phyloP scores from a whole-genome alignment of 805 yeast species.

The Scheffersomyces ergatensis region DNA sequence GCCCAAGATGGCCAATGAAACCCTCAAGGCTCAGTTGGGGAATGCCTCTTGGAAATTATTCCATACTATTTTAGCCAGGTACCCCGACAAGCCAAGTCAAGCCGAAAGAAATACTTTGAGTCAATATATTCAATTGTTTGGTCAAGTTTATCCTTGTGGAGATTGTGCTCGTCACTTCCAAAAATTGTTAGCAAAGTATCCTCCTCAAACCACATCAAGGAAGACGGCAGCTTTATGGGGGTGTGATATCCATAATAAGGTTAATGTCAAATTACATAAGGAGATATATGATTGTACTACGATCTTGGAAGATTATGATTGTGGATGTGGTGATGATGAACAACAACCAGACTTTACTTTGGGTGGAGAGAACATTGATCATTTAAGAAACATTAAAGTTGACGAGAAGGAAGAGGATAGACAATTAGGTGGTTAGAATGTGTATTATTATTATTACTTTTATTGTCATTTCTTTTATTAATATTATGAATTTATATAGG shows the following conservation, averaged over 20 bases:
- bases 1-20: slow-evolving; percentile 92
- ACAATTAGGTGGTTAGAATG: slow-evolving; percentile 47
- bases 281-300: slow-evolving; percentile 79
- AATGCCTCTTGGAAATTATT: slow-evolving; percentile 86
- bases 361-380: slow-evolving; percentile 31
- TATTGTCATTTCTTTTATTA: background rate
- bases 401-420: slow-evolving; percentile 44
- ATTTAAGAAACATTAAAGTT: slow-evolving; percentile 43
- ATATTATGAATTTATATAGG: too few species aligned
- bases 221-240: slow-evolving; percentile 94
- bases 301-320: slow-evolving; percentile 87
- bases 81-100: slow-evolving; percentile 75
- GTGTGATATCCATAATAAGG: slow-evolving; percentile 85
- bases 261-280: slow-evolving; percentile 69
- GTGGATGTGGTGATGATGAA: slow-evolving; percentile 89
- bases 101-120: slow-evolving; percentile 62
- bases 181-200: slow-evolving; percentile 61
- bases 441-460: too few species aligned
- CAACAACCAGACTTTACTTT: slow-evolving; percentile 44
- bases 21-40: slow-evolving; percentile 80
- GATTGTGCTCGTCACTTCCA: slow-evolving; percentile 94
- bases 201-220: slow-evolving; percentile 80
- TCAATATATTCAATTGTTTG: slow-evolving; percentile 69
- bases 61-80: slow-evolving; percentile 89
- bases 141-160: slow-evolving; percentile 94